Evolutionary conservation across 2,329 filamentous ascomycete genomes (phyloP).

Genomic region (Botryotinia narcissicola): DNA sequence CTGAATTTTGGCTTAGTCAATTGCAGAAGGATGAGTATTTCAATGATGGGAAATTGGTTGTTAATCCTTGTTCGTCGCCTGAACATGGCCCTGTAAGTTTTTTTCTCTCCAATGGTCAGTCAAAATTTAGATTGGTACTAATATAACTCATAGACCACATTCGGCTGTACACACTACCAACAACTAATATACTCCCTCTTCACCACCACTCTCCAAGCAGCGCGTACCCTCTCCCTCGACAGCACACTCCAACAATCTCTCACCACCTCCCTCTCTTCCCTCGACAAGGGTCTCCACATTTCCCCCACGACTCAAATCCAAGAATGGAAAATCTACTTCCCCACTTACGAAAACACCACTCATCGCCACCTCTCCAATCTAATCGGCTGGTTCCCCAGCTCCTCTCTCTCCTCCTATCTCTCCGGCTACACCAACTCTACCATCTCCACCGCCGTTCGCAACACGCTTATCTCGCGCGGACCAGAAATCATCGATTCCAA

Average conservation of each 20-base stretch:
- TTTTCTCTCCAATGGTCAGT: too few relatives aligned
- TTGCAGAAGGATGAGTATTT: slow-evolving; percentile 50
- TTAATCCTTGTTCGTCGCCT: slow-evolving; percentile 58
- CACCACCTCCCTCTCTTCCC: slow-evolving; percentile 43
- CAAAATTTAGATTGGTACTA: neutral
- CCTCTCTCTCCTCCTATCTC: slow-evolving; percentile 46
- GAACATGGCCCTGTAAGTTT: slow-evolving; percentile 47
- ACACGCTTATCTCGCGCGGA: slow-evolving; percentile 48
- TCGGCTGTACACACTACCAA: slow-evolving; percentile 54
- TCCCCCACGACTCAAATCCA: slow-evolving; percentile 46
- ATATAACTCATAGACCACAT: slow-evolving; percentile 42
- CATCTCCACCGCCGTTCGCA: slow-evolving; percentile 46
- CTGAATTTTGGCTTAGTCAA: slow-evolving; percentile 56
- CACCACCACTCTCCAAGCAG: slow-evolving; percentile 12
- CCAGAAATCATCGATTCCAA: slow-evolving; percentile 50
- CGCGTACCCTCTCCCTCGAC: slow-evolving; percentile 26
- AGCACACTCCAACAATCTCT: slow-evolving; percentile 40
- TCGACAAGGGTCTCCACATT: slow-evolving; percentile 52
- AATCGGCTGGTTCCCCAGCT: slow-evolving; percentile 55
- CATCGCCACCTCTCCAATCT: slow-evolving; percentile 57
- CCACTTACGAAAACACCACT: slow-evolving; percentile 40
- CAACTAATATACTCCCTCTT: slow-evolving; percentile 47
- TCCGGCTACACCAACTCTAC: slow-evolving; percentile 44
- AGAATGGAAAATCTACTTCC: slow-evolving; percentile 50
- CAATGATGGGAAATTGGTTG: slow-evolving; percentile 52